Conservation (phyloP, 2,329 filamentous ascomycete genomes). For the Aphanoascus verrucosus region DNA sequence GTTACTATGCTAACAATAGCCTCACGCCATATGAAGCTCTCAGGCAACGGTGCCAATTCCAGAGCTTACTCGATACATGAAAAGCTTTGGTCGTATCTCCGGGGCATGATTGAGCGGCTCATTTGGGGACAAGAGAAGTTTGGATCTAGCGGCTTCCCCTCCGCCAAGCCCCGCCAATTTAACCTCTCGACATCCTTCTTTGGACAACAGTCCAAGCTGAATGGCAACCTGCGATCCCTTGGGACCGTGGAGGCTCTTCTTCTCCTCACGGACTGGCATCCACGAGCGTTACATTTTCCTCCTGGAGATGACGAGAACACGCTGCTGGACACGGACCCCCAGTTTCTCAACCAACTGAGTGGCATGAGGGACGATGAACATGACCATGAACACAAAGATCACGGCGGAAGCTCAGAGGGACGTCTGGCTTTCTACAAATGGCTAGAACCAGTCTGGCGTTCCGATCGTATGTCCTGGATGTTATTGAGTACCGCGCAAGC, state of each 20-base stretch:
- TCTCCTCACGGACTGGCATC: conserved; percentile 95
- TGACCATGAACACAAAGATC: conserved; percentile 34
- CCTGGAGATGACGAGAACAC: conserved; percentile 56
- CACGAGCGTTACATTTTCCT: conserved; percentile 85
- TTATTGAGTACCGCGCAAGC: conserved; percentile 82
- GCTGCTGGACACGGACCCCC: conserved; percentile 59
- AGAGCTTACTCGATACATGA: conserved; percentile 88
- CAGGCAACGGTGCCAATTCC: conserved; percentile 68
- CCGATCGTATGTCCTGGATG: conserved; percentile 97
- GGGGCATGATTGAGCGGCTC: conserved; percentile 88
- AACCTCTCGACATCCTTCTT: conserved; percentile 9
- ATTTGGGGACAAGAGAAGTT: conserved; percentile 96
- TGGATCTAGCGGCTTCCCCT: conserved; percentile 73
- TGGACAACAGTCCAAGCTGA: conserved; percentile 29
- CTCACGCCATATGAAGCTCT: conserved; percentile 71
- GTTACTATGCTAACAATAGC: conserved; percentile 86
- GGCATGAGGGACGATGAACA: conserved; percentile 38
- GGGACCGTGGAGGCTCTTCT: conserved; percentile 91
- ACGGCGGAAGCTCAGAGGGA: conserved; percentile 59
- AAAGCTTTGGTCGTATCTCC: conserved; percentile 86
- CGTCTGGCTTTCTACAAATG: conserved; percentile 78
- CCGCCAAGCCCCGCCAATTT: conserved; percentile 38
- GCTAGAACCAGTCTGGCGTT: conserved; percentile 91
- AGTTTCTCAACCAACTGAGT: conserved; percentile 54
- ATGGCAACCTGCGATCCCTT: conserved; percentile 69